Conservation (phyloP, 176 grass and related monocot genomes). For the Zoysia japonica region DNA sequence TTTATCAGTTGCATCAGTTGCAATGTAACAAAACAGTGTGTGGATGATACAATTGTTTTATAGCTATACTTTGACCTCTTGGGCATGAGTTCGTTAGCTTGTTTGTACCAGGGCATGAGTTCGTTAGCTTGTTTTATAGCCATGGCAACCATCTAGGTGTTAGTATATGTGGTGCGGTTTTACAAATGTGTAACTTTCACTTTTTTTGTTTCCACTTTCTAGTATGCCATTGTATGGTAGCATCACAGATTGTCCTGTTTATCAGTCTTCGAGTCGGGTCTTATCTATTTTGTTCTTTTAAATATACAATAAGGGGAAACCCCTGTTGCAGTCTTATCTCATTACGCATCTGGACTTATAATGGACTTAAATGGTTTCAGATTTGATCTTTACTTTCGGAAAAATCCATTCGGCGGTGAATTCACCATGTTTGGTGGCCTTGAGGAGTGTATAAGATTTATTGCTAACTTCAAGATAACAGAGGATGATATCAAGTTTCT, state of each 20-base stretch:
- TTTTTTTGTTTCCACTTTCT: background rate
- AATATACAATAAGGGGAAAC: too few species aligned
- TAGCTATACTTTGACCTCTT: background rate
- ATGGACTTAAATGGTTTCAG: constrained; percentile 48
- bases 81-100: background rate
- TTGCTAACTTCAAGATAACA: constrained; percentile 88
- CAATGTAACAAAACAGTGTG: too few species aligned
- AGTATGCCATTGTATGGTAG: background rate
- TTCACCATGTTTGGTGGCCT: constrained; percentile 95
- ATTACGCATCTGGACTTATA: background rate
- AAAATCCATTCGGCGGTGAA: constrained; percentile 89
- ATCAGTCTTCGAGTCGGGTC: background rate
- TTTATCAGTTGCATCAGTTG: background rate
- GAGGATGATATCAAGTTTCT: constrained; percentile 82
- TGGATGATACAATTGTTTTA: background rate
- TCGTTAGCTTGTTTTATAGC: background rate
- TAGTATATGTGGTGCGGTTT: background rate
- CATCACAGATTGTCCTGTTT: background rate
- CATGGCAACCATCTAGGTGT: background rate
- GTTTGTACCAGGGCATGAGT: background rate
- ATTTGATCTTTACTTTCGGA: constrained; percentile 93
- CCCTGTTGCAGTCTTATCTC: too few species aligned
- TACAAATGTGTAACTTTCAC: background rate
- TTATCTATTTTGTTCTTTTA: background rate
- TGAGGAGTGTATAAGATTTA: constrained; percentile 91